These are phyloP conservation scores for Umbilicus rupestris DNA, from an alignment of 164 flowering plant genomes.

Conservation along the genomic window DNA sequence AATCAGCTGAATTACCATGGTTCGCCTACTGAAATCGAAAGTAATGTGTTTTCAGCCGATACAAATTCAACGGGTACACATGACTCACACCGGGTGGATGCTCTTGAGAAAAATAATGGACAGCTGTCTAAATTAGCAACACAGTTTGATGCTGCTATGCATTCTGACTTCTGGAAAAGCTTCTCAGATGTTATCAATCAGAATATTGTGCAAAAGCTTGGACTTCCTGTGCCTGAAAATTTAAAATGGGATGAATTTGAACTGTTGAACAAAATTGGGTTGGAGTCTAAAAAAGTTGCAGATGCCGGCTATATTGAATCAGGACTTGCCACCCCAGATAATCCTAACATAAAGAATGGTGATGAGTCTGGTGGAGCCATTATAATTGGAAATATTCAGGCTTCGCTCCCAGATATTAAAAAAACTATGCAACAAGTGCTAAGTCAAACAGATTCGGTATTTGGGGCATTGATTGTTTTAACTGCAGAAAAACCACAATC, in stretches of 20 bases:
- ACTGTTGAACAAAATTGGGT: conserved; percentile 42
- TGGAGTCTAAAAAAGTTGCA: conserved; percentile 49
- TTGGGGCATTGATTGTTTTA: conserved; percentile 64
- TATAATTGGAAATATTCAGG: conserved; percentile 18
- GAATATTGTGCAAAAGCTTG: conserved; percentile 61
- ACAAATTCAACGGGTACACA: conserved; percentile 12
- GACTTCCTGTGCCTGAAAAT: conserved; percentile 52
- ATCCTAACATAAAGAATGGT: conserved; percentile 17
- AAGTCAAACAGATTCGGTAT: conserved; percentile 51
- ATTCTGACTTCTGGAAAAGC: conserved; percentile 63
- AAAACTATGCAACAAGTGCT: conserved; percentile 55
- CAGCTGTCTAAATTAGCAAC: conserved; percentile 9
- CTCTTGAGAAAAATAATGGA: conserved; percentile 9
- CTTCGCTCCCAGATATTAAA: conserved; percentile 66
- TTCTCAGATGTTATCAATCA: conserved; percentile 46
- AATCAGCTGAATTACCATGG: conserved; percentile 13
- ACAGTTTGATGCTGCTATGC: conserved; percentile 20
- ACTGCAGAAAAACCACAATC: conserved; percentile 45
- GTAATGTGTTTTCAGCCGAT: conserved; percentile 20
- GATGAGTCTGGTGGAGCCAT: conserved; percentile 20
- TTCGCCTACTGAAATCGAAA: conserved; percentile 11
- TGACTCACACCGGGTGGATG: background rate
- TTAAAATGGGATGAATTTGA: conserved; percentile 82
- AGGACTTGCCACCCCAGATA: conserved; percentile 69
- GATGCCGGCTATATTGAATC: conserved; percentile 78